Base-by-base conservation (phyloP, 129 eudicot genomes). In the Flaveria ramosissima region DNA sequence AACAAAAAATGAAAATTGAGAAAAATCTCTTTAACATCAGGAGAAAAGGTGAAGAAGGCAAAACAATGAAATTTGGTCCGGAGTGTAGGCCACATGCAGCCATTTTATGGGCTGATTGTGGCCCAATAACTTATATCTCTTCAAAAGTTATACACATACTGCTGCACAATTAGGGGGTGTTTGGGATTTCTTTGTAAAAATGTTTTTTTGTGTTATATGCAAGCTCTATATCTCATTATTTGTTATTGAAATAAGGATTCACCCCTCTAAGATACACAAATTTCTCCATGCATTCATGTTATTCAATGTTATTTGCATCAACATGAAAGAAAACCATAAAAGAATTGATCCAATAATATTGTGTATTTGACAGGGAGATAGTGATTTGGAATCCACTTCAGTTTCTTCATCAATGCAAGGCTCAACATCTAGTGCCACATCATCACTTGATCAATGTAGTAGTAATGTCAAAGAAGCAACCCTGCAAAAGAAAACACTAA, bases 351-450 rank as follows among this genome's bases (percentile, higher is more conserved):
- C 41, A 45, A 47, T 47, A 6, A 23, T 55, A n/a, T 43, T 10
- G 15, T 80, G 56, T 80, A 73, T 80, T 9, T 30, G 30, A 74
- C 36, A 86, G 90, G 92, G 79, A 65, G 92, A 81, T 63, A 83
- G 85, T 77, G 95, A 88, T 72, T 77, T 78, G 47, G 96, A 88
- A 81, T 87, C 85, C 10, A 70, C 61, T 57, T 85, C 88, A 15
- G 72, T 73, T 42, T 75, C 81, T 71, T 88, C 90, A 65, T 88
- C 88, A 59, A 82, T 77, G 64, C 73, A 76, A 73, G 82, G 87
- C 80, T 84, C 91, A 9, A 63, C 73, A 30, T 77, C 77, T 12
- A 76, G 82, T 46, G 63, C 66, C 27, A 45, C 66, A 59, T 64
- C 80, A 71, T 72, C 77, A 62, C 45, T 80, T 16, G 79, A 80